A percentile compares a stretch with the other conserved stretches of the same genome.
phyloP scores from a whole-genome alignment of 257 asterid species.

The Fraxinus excelsior region DNA sequence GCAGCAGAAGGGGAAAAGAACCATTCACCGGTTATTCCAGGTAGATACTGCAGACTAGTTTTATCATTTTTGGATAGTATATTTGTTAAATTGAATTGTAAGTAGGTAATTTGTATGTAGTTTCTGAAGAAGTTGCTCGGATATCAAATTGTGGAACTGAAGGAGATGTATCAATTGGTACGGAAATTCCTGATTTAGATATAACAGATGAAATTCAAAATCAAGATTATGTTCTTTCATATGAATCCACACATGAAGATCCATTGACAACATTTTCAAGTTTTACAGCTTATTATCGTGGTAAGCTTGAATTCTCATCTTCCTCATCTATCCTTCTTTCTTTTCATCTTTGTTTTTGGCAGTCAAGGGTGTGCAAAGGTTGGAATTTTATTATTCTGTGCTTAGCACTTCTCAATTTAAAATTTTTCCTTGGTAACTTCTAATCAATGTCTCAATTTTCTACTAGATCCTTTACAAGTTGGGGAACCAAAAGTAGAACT shows the following conservation, averaged over 20 bases:
- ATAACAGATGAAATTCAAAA: constrained; percentile 56
- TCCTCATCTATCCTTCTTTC: background rate
- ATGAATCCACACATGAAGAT: constrained; percentile 40
- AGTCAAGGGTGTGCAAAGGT: background rate
- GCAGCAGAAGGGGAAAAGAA: constrained; percentile 29
- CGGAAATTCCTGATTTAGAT: constrained; percentile 91
- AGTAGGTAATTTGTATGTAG: constrained; percentile 40
- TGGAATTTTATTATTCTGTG: background rate
- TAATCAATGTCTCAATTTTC: constrained; percentile 8
- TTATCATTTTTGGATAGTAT: constrained; percentile 21
- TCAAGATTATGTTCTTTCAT: constrained; percentile 35
- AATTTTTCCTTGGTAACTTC: background rate
- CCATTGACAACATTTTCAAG: constrained; percentile 39
- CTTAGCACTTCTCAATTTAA: background rate
- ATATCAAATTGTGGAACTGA: constrained; percentile 60
- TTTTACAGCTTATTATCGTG: constrained; percentile 39
- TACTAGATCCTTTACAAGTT: constrained; percentile 39
- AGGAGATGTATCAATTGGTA: constrained; percentile 90
- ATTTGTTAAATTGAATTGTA: constrained; percentile 25
- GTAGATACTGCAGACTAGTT: constrained; percentile 31
- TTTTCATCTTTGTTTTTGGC: background rate
- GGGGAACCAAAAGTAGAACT: constrained; percentile 46
- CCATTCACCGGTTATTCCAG: constrained; percentile 35
- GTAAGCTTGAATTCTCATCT: constrained; percentile 39
- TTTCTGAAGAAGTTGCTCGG: constrained; percentile 54